A percentile compares a stretch with the other conserved stretches of the same genome.
Conservation (phyloP, 139 green algal species). For the Coccomyxa sp. region DNA sequence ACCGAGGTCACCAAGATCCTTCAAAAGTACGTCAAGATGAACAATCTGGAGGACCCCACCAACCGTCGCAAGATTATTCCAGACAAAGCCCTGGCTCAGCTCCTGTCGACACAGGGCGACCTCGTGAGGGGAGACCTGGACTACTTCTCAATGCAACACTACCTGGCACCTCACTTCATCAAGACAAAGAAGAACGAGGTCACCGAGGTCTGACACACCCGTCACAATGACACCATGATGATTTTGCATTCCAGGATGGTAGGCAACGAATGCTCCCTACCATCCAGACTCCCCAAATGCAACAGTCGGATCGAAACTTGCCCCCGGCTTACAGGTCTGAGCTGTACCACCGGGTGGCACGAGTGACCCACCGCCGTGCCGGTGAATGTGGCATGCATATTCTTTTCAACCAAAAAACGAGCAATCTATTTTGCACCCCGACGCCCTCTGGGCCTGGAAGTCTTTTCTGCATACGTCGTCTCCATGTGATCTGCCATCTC, state of each 20-base stretch:
- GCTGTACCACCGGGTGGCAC: background rate
- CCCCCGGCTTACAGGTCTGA: background rate
- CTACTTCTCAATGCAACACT: slow-evolving; percentile 1
- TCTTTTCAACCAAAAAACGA: background rate
- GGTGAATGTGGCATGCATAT: slow-evolving; percentile 1
- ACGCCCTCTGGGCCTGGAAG: background rate
- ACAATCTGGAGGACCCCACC: background rate
- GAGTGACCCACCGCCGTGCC: background rate
- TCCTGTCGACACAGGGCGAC: background rate
- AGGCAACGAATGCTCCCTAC: background rate
- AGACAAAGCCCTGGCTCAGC: background rate
- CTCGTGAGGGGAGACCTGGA: background rate
- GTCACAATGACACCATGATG: background rate
- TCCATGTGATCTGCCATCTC: background rate
- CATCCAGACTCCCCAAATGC: background rate
- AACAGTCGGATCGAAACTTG: slow-evolving; percentile 1
- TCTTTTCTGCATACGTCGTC: slow-evolving; percentile 1
- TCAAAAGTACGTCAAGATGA: background rate
- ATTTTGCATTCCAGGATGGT: background rate
- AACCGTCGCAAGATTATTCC: background rate
- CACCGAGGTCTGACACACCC: background rate
- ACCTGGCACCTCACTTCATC: background rate
- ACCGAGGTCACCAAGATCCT: background rate
- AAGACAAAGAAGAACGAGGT: background rate
- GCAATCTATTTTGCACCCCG: background rate